phyloP scores from a whole-genome alignment of 805 yeast genomes.

The Blastobotrys americana region DNA sequence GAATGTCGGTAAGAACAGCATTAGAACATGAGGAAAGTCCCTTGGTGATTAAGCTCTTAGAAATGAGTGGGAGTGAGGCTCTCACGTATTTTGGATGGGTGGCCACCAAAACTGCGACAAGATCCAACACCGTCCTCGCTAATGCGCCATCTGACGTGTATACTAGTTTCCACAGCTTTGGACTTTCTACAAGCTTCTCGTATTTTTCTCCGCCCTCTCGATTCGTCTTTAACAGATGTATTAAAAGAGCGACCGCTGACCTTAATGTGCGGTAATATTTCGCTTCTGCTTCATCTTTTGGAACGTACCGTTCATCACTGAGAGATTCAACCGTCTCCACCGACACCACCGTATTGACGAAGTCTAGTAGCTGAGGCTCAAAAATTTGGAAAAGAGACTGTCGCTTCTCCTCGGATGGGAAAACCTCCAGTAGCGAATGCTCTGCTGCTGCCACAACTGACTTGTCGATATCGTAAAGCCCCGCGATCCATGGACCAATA shows the following conservation, averaged over 20 bases:
- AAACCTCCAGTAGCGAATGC: slow-evolving; percentile 44
- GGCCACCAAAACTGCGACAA: slow-evolving; percentile 30
- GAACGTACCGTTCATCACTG: slow-evolving; percentile 66
- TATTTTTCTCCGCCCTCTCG: slow-evolving; percentile 14
- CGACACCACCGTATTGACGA: slow-evolving; percentile 44
- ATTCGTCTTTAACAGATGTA: slow-evolving; percentile 23
- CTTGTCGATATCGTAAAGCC: slow-evolving; percentile 63
- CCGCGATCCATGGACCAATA: slow-evolving; percentile 67
- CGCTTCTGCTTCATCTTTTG: slow-evolving; percentile 55
- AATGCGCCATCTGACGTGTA: slow-evolving; percentile 36
- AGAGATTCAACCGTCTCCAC: slow-evolving; percentile 56
- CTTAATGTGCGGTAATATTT: slow-evolving; percentile 56
- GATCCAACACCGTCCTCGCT: slow-evolving; percentile 36
- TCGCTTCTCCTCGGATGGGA: slow-evolving; percentile 49
- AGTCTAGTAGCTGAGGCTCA: slow-evolving; percentile 47
- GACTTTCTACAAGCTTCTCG: slow-evolving; percentile 35
- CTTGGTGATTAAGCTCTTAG: slow-evolving; percentile 15
- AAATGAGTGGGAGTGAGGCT: slow-evolving; percentile 5
- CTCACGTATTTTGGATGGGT: slow-evolving; percentile 15
- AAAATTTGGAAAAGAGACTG: slow-evolving; percentile 56
- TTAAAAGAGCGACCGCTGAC: slow-evolving; percentile 44
- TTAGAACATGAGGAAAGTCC: slow-evolving; percentile 17
- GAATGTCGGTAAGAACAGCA: slow-evolving; percentile 22
- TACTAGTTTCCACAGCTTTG: slow-evolving; percentile 41
- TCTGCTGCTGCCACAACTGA: slow-evolving; percentile 47